phyloP scores from a whole-genome alignment of 345 rosid genomes.

The Lumnitzera racemosa region DNA sequence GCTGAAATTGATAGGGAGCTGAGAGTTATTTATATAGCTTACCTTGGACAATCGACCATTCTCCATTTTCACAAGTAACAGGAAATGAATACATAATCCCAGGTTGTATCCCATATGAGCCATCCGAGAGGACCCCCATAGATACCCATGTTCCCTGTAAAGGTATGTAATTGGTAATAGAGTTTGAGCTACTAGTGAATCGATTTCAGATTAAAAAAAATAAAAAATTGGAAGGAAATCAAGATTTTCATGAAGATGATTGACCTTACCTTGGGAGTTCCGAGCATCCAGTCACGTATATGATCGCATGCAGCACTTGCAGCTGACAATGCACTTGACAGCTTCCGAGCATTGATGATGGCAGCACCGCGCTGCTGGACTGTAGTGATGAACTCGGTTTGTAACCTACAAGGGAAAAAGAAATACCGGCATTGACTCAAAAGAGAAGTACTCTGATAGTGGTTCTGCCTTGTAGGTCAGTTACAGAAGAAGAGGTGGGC shows the following conservation, averaged over 20 bases:
- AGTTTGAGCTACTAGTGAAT: neutral
- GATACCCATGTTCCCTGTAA: conserved; percentile 75
- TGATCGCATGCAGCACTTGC: conserved; percentile 92
- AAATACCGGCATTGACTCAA: neutral
- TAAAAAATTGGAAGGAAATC: too few relatives aligned
- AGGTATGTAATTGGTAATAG: too few relatives aligned
- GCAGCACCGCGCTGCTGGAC: conserved; percentile 77
- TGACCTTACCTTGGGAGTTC: conserved; percentile 68
- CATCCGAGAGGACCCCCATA: conserved; percentile 92
- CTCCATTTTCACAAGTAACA: conserved; percentile 64
- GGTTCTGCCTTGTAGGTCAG: too few relatives aligned
- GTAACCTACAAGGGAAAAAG: conserved; percentile 26
- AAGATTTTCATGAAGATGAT: neutral
- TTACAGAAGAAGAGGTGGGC: too few relatives aligned
- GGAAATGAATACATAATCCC: conserved; percentile 85
- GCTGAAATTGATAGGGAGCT: too few relatives aligned
- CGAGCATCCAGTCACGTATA: conserved; percentile 74
- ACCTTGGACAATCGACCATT: conserved; percentile 73
- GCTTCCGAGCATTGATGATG: conserved; percentile 52
- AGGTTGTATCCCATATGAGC: conserved; percentile 61
- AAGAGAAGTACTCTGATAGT: too few relatives aligned
- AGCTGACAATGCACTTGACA: conserved; percentile 73
- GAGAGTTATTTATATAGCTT: neutral
- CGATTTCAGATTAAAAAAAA: neutral
- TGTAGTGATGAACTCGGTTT: conserved; percentile 41